Conservation (phyloP, 2,329 filamentous ascomycete genomes). For the Sporothrix phasma region DNA sequence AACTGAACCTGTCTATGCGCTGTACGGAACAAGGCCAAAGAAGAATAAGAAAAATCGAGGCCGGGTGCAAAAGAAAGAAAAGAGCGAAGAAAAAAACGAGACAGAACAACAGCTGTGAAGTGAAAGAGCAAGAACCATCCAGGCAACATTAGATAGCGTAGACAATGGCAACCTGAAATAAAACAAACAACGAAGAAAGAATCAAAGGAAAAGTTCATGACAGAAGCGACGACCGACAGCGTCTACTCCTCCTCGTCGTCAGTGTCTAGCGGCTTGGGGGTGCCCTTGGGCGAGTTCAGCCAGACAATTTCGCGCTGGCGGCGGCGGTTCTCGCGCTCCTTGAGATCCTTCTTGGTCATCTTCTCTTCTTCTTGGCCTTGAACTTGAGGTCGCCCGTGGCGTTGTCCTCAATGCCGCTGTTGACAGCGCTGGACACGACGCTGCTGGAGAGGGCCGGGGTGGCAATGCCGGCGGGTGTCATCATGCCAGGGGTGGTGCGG, state of each 20-base stretch:
- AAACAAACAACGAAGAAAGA: neutral
- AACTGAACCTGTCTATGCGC: neutral
- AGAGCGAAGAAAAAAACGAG: neutral
- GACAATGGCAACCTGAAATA: neutral
- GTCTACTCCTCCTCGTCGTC: conserved; percentile 52
- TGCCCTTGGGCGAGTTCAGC: conserved; percentile 79
- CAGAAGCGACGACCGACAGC: neutral
- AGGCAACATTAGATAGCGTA: conserved; percentile 7
- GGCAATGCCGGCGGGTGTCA: conserved; percentile 37
- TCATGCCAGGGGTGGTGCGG: conserved; percentile 31
- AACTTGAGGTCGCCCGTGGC: conserved; percentile 62
- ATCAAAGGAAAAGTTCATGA: neutral
- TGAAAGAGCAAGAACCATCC: neutral
- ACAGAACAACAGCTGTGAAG: neutral
- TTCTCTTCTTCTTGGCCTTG: conserved; percentile 88
- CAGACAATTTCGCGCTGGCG: conserved; percentile 77
- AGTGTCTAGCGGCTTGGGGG: conserved; percentile 64
- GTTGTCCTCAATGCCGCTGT: conserved; percentile 75
- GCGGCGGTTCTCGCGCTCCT: conserved; percentile 82
- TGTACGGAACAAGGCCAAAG: neutral
- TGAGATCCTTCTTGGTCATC: conserved; percentile 91
- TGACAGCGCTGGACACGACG: conserved; percentile 54
- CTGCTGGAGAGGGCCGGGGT: conserved; percentile 47
- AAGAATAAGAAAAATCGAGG: neutral
- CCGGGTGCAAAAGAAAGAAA: neutral